Evolutionary conservation across 768 basidiomycete genomes (phyloP), one percentile per base, ranked within the genome.

Genomic region (Russula compacta): DNA sequence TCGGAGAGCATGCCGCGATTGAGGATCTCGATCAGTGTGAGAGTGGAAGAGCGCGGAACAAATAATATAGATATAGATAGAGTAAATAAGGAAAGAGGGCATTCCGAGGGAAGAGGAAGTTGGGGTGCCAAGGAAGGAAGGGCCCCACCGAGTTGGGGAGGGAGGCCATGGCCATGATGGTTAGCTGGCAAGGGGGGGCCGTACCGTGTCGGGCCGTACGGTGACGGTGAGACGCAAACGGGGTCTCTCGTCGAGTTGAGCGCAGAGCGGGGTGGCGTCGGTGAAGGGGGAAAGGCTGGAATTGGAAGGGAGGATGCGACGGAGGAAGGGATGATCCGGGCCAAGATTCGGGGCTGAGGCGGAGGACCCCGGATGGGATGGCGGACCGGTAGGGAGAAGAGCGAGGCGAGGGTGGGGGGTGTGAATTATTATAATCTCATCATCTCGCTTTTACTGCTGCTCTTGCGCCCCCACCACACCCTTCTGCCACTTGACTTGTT

Each of bases 221-320:
- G 24, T 29, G 24, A 29, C 2, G 24, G 24, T 2, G 24, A 29
- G 24, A 29, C 2, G 24, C 24, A 29, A 29, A 29, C 24, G 24
- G 24, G 24, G 24, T 29, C 24, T 29, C 24, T 29, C 24, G 2
- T 29, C 24, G 24, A 29, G n/a, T n/a, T n/a, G 24, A 29, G 24
- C 24, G 24, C 24, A 29, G 52, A 58, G 53, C 63, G 59, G 63
- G 60, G 63, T 64, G 63, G 63, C 63, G 63, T 63, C 53, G 53
- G 53, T 35, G 53, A 49, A 47, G 52, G 47, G 61, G 24, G 1
- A 32, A 43, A 17, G 51, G 38, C 51, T 7, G 53, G 53, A 53
- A 29, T 47, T 38, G 59, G 59, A 48, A 53, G 58, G 39, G 29
- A 4, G 29, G 24, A 62, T 43, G 53, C 15, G 24, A 62, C 49